Evolutionary conservation across 2,329 filamentous ascomycete species (phyloP).

Genomic region (Aureobasidium melanogenum): DNA sequence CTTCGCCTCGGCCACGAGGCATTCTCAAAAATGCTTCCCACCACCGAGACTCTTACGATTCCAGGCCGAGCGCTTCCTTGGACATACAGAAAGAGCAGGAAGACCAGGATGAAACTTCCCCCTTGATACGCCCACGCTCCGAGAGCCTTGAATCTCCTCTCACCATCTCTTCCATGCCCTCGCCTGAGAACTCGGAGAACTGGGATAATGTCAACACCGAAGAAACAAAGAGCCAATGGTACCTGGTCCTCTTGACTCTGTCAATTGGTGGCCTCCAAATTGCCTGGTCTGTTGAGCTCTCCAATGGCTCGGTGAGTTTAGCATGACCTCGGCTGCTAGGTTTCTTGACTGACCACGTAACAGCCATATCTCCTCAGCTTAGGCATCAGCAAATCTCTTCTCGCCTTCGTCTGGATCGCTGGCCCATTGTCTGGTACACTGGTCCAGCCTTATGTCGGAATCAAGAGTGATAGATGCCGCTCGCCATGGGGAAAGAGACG

Average conservation of each 20-base stretch:
- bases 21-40: conserved; percentile 4
- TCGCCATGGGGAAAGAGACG: conserved; percentile 41
- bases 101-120: conserved; percentile 23
- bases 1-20: conserved; percentile 3
- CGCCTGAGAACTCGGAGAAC: conserved; percentile 20
- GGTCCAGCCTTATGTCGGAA: conserved; percentile 46
- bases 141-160: conserved; percentile 14
- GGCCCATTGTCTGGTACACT: conserved; percentile 45
- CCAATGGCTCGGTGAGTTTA: conserved; percentile 65
- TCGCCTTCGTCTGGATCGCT: conserved; percentile 47
- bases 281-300: conserved; percentile 91
- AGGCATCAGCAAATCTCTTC: conserved; percentile 43
- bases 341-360: neutral
- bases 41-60: neutral
- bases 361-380: conserved; percentile 45
- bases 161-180: conserved; percentile 6
- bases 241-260: conserved; percentile 76
- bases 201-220: conserved; percentile 43
- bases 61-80: neutral
- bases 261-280: conserved; percentile 82
- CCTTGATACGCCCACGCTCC: conserved; percentile 18
- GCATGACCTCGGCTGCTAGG: neutral
- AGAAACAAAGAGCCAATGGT: conserved; percentile 72
- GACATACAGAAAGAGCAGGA: conserved; percentile 11
- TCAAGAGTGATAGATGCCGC: conserved; percentile 43